Percentiles rank a stretch among this genome's conserved stretches.
Conservation (phyloP, 768 basidiomycete genomes). For the Fistulinella prunicolor region DNA sequence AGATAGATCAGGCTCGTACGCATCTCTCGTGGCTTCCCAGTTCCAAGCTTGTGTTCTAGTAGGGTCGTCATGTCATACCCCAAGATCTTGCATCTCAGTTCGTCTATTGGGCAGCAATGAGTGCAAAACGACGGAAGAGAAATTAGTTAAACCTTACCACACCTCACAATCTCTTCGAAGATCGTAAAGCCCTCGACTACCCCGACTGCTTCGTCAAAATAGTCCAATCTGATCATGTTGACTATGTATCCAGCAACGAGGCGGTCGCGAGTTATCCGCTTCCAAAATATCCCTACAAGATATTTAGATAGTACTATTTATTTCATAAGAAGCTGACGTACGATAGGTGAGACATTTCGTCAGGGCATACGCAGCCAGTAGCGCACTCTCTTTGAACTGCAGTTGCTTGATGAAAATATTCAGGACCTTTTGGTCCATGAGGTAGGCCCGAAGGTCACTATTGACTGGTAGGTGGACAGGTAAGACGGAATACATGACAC, state of each 20-base stretch:
- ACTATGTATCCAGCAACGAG: slow-evolving; percentile 16
- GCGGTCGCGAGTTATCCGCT: slow-evolving; percentile 1
- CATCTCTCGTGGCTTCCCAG: slow-evolving; percentile 11
- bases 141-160: background rate
- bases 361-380: slow-evolving; percentile 17
- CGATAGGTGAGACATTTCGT: slow-evolving; percentile 9
- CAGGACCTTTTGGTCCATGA: slow-evolving; percentile 1
- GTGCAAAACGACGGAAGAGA: background rate
- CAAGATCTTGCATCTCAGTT: slow-evolving; percentile 1
- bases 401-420: slow-evolving; percentile 11
- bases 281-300: background rate
- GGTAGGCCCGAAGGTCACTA: slow-evolving; percentile 1
- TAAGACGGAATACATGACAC: background rate
- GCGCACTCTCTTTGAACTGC: slow-evolving; percentile 11
- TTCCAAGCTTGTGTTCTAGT: slow-evolving; percentile 11
- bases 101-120: background rate
- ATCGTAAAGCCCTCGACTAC: slow-evolving; percentile 18
- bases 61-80: slow-evolving; percentile 11
- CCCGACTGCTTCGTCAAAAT: slow-evolving; percentile 26
- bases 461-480: background rate
- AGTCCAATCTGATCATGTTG: slow-evolving; percentile 23
- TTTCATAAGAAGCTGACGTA: background rate
- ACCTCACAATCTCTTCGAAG: slow-evolving; percentile 12
- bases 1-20: slow-evolving; percentile 16
- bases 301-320: background rate